A percentile compares a stretch with the other conserved stretches of the same genome.
Evolutionary conservation across 2,329 filamentous ascomycete species (phyloP).

Genomic region (Neonectria punicea): DNA sequence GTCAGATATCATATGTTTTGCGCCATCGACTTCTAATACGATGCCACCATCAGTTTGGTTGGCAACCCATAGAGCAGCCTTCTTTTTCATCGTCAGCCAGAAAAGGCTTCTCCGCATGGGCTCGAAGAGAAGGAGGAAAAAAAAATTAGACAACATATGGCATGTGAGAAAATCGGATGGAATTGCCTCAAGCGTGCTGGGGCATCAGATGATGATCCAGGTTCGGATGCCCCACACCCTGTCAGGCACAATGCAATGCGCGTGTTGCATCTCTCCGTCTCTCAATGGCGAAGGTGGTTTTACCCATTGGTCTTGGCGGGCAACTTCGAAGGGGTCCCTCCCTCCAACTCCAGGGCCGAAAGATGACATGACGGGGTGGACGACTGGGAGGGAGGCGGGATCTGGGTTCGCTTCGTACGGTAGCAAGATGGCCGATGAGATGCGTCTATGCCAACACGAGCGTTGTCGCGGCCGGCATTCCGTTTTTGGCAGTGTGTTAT

Average conservation of each 20-base stretch:
- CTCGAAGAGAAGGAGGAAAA: background rate
- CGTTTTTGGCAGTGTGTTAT: slow-evolving; percentile 3
- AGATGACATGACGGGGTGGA: slow-evolving; percentile 4
- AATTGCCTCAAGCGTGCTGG: slow-evolving; percentile 43
- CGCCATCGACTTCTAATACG: slow-evolving; percentile 14
- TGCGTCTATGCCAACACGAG: background rate
- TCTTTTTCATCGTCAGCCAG: background rate
- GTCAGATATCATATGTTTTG: slow-evolving; percentile 18
- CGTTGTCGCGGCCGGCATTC: slow-evolving; percentile 15
- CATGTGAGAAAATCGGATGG: slow-evolving; percentile 35
- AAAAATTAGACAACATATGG: slow-evolving; percentile 22
- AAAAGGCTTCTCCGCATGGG: background rate
- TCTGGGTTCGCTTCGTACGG: background rate
- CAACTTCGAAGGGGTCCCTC: slow-evolving; percentile 1
- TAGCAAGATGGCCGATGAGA: background rate
- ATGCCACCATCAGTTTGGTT: slow-evolving; percentile 13
- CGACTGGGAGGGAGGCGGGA: background rate
- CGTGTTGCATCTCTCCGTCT: slow-evolving; percentile 21
- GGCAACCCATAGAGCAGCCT: slow-evolving; percentile 7
- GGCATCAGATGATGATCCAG: slow-evolving; percentile 42
- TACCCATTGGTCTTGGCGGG: slow-evolving; percentile 6
- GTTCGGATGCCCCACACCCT: slow-evolving; percentile 35
- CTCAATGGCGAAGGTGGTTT: slow-evolving; percentile 13
- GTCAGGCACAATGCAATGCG: slow-evolving; percentile 40
- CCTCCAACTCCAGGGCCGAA: background rate